phyloP scores from a whole-genome alignment of 805 yeast species.

The Wickerhamiella dianesei region DNA sequence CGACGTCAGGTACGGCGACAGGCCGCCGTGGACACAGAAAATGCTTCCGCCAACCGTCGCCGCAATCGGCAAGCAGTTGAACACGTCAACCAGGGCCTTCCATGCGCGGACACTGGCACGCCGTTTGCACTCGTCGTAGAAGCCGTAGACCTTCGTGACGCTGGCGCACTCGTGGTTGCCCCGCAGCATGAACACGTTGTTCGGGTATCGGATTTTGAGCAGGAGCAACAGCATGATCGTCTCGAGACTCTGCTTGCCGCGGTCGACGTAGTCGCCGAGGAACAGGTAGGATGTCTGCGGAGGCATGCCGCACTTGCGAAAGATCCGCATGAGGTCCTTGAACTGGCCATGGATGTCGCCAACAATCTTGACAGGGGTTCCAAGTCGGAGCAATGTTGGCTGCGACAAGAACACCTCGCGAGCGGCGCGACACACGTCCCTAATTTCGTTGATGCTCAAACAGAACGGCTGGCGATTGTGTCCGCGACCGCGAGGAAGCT shows the following conservation, averaged over 20 bases:
- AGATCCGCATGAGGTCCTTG: conserved; percentile 76
- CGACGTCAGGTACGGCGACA: conserved; percentile 56
- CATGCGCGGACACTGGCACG: conserved; percentile 81
- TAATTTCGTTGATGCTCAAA: conserved; percentile 71
- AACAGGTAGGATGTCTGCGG: conserved; percentile 85
- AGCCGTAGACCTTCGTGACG: conserved; percentile 92
- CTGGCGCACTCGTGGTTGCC: conserved; percentile 99
- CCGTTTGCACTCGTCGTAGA: conserved; percentile 95
- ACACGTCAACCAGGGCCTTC: conserved; percentile 86
- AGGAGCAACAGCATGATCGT: conserved; percentile 77
- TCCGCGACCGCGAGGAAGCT: conserved; percentile 1
- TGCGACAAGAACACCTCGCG: conserved; percentile 79
- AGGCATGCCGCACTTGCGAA: conserved; percentile 94
- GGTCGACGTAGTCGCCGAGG: conserved; percentile 92
- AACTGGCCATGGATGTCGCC: conserved; percentile 98
- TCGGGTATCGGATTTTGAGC: conserved; percentile 91
- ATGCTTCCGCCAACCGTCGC: conserved; percentile 91
- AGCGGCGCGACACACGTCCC: conserved; percentile 68
- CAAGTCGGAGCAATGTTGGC: conserved; percentile 75
- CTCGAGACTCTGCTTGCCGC: conserved; percentile 93
- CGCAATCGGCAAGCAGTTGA: conserved; percentile 88
- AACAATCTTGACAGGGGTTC: conserved; percentile 74
- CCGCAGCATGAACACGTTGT: conserved; percentile 76
- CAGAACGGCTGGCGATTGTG: conserved; percentile 41
- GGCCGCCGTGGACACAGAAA: conserved; percentile 80